Evolutionary conservation across 352 stramenopile species (phyloP).

Genomic region (Globisporangium recalcitrans): DNA sequence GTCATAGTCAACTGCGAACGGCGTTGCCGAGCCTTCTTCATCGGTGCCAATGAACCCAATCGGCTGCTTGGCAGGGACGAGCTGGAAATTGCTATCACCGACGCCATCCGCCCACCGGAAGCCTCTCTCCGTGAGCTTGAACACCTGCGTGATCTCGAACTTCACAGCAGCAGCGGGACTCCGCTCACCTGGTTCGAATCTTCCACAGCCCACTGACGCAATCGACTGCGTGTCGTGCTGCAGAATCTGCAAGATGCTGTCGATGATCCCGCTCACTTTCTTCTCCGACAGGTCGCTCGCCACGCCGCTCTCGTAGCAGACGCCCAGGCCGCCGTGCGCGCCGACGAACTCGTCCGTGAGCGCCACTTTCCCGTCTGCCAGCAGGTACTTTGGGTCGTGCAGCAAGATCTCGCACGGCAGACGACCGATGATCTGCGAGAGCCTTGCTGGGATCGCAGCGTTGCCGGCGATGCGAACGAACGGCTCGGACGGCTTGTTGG

Average conservation of each 20-base stretch:
- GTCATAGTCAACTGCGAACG: constrained; percentile 51
- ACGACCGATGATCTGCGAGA: constrained; percentile 28
- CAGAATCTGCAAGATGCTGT: constrained; percentile 46
- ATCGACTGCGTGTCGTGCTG: constrained; percentile 34
- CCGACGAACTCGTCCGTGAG: constrained; percentile 74
- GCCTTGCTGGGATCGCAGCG: constrained; percentile 19
- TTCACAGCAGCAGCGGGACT: background rate
- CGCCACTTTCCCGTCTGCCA: constrained; percentile 50
- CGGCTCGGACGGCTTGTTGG: constrained; percentile 64
- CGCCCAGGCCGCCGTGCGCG: constrained; percentile 43
- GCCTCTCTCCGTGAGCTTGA: constrained; percentile 47
- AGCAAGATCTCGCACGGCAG: constrained; percentile 55
- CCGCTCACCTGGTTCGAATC: background rate
- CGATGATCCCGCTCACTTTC: constrained; percentile 40
- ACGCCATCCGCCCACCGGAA: constrained; percentile 56
- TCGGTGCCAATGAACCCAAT: constrained; percentile 44
- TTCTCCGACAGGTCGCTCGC: constrained; percentile 42
- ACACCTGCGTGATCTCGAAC: constrained; percentile 60
- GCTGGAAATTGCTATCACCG: constrained; percentile 59
- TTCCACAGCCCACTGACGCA: constrained; percentile 10
- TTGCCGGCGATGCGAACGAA: constrained; percentile 61
- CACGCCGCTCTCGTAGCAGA: constrained; percentile 68
- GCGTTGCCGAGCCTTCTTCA: constrained; percentile 8
- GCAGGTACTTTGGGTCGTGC: constrained; percentile 52
- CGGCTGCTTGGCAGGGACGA: constrained; percentile 26